Evolutionary conservation across 1,139 yeast species (phyloP).

Genomic region (Kluyveromyces sp.): DNA sequence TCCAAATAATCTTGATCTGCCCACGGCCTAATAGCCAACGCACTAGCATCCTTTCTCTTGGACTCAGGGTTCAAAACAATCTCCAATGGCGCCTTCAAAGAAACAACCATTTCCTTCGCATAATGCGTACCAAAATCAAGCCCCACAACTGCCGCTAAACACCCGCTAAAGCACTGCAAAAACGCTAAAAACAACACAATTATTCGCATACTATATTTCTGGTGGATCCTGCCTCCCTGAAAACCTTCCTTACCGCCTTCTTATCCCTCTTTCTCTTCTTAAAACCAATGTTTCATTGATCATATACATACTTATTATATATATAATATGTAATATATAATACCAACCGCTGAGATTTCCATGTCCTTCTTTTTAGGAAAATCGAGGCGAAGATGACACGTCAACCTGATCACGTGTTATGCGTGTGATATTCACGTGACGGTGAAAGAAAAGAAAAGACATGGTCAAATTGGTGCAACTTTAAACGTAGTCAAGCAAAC

Average conservation of each 20-base stretch:
- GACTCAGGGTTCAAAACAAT: conserved; percentile 84
- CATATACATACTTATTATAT: no score
- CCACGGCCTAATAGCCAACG: conserved; percentile 50
- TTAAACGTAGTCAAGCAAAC: no score
- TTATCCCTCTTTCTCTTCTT: no score
- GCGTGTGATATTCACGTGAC: not conserved
- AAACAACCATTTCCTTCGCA: conserved; percentile 81
- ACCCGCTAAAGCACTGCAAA: conserved; percentile 7
- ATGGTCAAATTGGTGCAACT: no score
- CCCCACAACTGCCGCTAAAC: conserved; percentile 64
- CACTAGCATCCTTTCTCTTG: conserved; percentile 80
- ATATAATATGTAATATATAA: no score
- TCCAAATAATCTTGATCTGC: conserved; percentile 40
- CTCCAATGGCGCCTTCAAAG: conserved; percentile 87
- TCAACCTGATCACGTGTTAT: not conserved
- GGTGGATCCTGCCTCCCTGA: no score
- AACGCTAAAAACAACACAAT: conserved; percentile 5
- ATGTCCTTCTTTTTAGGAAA: not conserved
- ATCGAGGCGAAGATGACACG: not conserved
- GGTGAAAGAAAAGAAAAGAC: no score
- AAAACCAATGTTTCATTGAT: no score
- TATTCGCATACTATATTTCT: conserved; percentile 5
- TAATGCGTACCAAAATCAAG: conserved; percentile 86
- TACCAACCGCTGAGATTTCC: not conserved
- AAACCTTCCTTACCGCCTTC: no score